Evolutionary conservation across 208 protist species (phyloP).

Genomic region (Kentomonas sorsogonicus): DNA sequence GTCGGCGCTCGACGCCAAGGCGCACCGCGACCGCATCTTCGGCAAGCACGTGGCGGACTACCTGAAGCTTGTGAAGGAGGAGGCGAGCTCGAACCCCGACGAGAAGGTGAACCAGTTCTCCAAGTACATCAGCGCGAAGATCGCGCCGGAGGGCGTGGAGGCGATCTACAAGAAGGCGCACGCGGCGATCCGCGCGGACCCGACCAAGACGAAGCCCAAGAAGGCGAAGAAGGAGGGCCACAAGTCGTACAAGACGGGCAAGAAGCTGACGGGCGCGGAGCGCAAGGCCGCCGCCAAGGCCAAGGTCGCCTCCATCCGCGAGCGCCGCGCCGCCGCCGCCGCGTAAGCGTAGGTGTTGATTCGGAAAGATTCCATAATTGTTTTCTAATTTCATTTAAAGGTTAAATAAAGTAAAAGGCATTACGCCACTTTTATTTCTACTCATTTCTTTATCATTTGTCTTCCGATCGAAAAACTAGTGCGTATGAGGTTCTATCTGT

Average conservation of each 20-base stretch:
- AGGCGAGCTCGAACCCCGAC: conserved; percentile 80
- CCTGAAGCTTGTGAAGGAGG: conserved; percentile 95
- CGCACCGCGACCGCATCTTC: conserved; percentile 94
- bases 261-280: conserved; percentile 44
- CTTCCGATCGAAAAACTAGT: no score
- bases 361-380: no score
- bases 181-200: conserved; percentile 91
- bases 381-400: no score
- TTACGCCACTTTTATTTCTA: no score
- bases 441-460: no score
- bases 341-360: no score
- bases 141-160: conserved; percentile 92
- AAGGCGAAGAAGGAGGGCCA: conserved; percentile 49
- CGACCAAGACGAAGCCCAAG: conserved; percentile 60
- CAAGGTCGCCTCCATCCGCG: conserved; percentile 60
- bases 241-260: conserved; percentile 54
- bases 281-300: conserved; percentile 53
- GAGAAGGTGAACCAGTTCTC: conserved; percentile 95
- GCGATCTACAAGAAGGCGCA: conserved; percentile 94
- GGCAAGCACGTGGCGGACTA: conserved; percentile 97
- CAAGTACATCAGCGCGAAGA: conserved; percentile 90
- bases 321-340: conserved; percentile 53
- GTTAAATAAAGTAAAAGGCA: no score
- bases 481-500: no score
- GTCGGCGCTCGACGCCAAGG: conserved; percentile 87